These are phyloP conservation scores for Daedaleopsis sinensis DNA, from an alignment of 768 basidiomycete species.

Conservation along the genomic window DNA sequence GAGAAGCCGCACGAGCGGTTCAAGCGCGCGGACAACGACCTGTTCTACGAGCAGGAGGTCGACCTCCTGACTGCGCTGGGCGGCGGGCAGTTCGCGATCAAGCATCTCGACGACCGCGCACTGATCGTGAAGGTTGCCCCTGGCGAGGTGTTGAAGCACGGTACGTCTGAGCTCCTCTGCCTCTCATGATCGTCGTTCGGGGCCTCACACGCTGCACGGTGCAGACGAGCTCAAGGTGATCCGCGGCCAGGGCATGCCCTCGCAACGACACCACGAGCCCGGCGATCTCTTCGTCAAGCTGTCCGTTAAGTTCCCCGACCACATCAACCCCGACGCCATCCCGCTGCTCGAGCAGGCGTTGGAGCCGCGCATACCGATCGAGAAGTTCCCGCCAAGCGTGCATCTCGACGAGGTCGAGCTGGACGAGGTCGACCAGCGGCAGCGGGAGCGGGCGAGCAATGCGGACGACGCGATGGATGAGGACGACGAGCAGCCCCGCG, in stretches of 20 bases:
- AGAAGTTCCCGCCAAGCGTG: slow-evolving; percentile 67
- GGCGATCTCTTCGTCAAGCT: slow-evolving; percentile 92
- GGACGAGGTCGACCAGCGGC: slow-evolving; percentile 75
- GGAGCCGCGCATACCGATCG: slow-evolving; percentile 70
- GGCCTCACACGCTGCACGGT: neutral
- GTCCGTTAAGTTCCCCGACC: slow-evolving; percentile 87
- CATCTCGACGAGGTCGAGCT: slow-evolving; percentile 84
- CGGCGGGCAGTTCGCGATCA: slow-evolving; percentile 88
- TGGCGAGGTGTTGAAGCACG: slow-evolving; percentile 92
- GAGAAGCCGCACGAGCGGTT: slow-evolving; percentile 91
- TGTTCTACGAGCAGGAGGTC: slow-evolving; percentile 85
- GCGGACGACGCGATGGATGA: slow-evolving; percentile 91
- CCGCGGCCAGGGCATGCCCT: slow-evolving; percentile 97
- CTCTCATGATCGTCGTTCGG: neutral
- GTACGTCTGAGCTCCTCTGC: slow-evolving; percentile 48
- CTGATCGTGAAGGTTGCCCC: slow-evolving; percentile 82
- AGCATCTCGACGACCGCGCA: slow-evolving; percentile 91
- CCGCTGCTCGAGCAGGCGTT: slow-evolving; percentile 82
- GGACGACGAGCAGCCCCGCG: slow-evolving; percentile 81
- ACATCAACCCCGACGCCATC: slow-evolving; percentile 67
- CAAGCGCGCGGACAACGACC: slow-evolving; percentile 86
- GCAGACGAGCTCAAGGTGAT: slow-evolving; percentile 90
- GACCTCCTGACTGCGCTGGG: slow-evolving; percentile 93
- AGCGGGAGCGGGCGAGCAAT: slow-evolving; percentile 48
- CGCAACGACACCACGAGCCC: slow-evolving; percentile 94